These are phyloP conservation scores for Aspergillus sp. DNA, from an alignment of 2,329 filamentous ascomycete genomes.

Conservation along the genomic window DNA sequence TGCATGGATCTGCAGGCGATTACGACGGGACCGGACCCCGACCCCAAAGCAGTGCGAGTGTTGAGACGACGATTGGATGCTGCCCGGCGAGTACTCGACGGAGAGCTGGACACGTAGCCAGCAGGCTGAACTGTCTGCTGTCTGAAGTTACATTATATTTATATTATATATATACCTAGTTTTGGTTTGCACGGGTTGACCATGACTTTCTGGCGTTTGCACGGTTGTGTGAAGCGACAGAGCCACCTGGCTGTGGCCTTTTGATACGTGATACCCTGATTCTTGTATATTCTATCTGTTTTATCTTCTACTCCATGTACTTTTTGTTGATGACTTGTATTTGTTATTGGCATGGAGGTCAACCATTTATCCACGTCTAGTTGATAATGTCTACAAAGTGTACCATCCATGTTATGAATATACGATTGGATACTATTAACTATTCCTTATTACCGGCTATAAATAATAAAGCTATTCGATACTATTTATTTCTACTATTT, in stretches of 20 bases:
- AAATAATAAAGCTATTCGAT: background rate
- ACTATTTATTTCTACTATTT: constrained; percentile 1
- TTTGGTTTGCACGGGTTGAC: too few relatives aligned
- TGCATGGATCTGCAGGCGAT: constrained; percentile 47
- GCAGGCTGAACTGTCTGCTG: constrained; percentile 16
- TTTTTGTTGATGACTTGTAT: constrained; percentile 2
- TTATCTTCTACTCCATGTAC: constrained; percentile 9
- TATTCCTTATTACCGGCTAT: too few relatives aligned
- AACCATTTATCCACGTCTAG: too few relatives aligned
- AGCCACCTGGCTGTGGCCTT: too few relatives aligned
- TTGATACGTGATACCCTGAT: too few relatives aligned
- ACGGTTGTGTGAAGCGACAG: too few relatives aligned
- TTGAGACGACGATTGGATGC: constrained; percentile 70
- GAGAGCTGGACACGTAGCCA: constrained; percentile 43
- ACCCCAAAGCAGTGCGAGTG: constrained; percentile 52
- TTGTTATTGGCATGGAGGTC: background rate
- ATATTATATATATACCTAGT: too few relatives aligned
- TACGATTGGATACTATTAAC: too few relatives aligned
- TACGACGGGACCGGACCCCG: constrained; percentile 50
- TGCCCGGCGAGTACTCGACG: constrained; percentile 69
- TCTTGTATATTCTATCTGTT: constrained; percentile 4
- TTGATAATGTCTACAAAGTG: too few relatives aligned
- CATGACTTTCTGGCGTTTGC: too few relatives aligned
- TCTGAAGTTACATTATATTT: too few relatives aligned
- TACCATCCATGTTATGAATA: too few relatives aligned